A percentile compares a stretch with the other conserved stretches of the same genome.
Evolutionary conservation across 345 rosid genomes (phyloP).

Genomic region (Lenwebbia sp.): DNA sequence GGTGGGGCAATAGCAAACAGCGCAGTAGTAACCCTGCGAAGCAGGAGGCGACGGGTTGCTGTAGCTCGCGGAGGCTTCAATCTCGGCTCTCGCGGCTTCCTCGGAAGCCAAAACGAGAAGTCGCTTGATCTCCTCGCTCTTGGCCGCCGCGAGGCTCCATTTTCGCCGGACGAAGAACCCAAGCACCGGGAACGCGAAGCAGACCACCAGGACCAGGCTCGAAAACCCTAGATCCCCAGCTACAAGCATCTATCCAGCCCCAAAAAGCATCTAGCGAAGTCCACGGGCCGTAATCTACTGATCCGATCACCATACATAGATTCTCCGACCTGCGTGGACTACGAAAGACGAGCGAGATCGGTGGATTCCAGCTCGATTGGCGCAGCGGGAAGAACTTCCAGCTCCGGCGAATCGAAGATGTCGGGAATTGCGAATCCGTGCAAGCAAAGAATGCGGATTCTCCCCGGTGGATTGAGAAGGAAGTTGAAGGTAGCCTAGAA

Average conservation of each 20-base stretch:
- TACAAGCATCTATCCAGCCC: conserved; percentile 73
- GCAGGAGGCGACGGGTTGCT: background rate
- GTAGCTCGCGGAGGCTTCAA: conserved; percentile 1
- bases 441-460: background rate
- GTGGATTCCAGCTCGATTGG: background rate
- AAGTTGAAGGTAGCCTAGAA: background rate
- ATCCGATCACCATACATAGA: conserved; percentile 6
- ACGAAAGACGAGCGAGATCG: background rate
- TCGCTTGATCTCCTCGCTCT: conserved; percentile 68
- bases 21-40: conserved; percentile 42
- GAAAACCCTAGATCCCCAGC: conserved; percentile 87
- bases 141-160: conserved; percentile 53
- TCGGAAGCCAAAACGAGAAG: conserved; percentile 74
- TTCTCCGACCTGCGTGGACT: background rate
- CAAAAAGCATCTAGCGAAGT: conserved; percentile 3
- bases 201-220: conserved; percentile 54
- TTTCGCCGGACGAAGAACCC: conserved; percentile 43
- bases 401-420: background rate
- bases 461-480: background rate
- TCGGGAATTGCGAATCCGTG: background rate
- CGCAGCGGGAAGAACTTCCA: background rate
- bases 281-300: background rate
- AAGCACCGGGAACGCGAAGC: conserved; percentile 26
- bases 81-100: conserved; percentile 82
- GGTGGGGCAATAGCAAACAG: conserved; percentile 67